Evolutionary conservation across 176 grass and related monocot species (phyloP).

Genomic region (Oryza longistaminata): DNA sequence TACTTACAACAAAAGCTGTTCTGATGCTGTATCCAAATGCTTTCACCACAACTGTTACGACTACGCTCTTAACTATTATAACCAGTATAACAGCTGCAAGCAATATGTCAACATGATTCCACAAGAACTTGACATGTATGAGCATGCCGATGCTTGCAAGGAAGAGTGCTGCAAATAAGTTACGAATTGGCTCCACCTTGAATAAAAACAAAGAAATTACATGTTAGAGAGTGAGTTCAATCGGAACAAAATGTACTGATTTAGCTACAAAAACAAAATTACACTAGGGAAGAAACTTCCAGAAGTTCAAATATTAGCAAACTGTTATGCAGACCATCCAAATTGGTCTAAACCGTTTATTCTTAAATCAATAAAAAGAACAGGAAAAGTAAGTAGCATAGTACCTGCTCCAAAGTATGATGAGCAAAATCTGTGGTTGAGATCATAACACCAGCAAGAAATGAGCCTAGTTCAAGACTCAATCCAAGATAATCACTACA

Average conservation of each 20-base stretch:
- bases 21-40: slow-evolving; percentile 89
- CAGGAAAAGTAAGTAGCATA: slow-evolving; percentile 34
- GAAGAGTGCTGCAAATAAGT: slow-evolving; percentile 98
- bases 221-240: slow-evolving; percentile 1
- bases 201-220: slow-evolving; percentile 32
- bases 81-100: slow-evolving; percentile 96
- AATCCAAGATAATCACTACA: slow-evolving; percentile 95
- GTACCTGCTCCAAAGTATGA: slow-evolving; percentile 93
- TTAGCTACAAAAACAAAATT: slow-evolving; percentile 19
- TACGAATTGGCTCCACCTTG: slow-evolving; percentile 92
- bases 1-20: slow-evolving; percentile 94
- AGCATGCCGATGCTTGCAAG: slow-evolving; percentile 99
- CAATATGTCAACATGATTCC: slow-evolving; percentile 98
- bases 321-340: slow-evolving; percentile 1
- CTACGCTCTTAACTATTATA: slow-evolving; percentile 85
- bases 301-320: slow-evolving; percentile 9
- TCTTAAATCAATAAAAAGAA: background rate
- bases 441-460: slow-evolving; percentile 99
- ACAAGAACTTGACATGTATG: slow-evolving; percentile 95
- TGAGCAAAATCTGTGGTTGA: slow-evolving; percentile 97
- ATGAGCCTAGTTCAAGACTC: slow-evolving; percentile 98
- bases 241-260: slow-evolving; percentile 17
- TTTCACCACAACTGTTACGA: slow-evolving; percentile 80
- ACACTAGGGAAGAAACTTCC: slow-evolving; percentile 15
- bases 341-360: slow-evolving; percentile 19